Evolutionary conservation across 2,329 filamentous ascomycete species (phyloP), one percentile per base, ranked within the genome.

Genomic region (Nectriaceae sp.): DNA sequence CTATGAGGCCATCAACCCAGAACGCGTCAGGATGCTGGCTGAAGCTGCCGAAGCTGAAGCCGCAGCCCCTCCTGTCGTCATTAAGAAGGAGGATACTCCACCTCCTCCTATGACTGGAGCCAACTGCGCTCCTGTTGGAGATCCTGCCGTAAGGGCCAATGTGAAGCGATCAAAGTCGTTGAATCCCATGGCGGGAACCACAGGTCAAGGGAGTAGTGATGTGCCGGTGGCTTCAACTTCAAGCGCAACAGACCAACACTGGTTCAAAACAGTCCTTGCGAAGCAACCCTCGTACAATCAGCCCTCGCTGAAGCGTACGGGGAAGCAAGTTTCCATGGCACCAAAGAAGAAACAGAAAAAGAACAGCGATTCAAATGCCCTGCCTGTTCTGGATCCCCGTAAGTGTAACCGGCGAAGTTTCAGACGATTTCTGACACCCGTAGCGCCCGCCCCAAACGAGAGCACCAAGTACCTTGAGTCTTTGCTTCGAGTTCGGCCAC

Each of bases 11-110:
- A 61, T 65, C 56, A 65, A 66, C 38, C 65, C 63, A 22, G 60
- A 64, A 47, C 59, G 64, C 13, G 55, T 40, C 5, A 44, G 40
- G 37, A 63, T 63, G 61, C 54, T 65, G 26, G 33, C 49, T 10
- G 42, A 55, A 10, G 53, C 41, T 35, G 53, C 54, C 11, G 40
- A 36, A 21, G 57, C 47, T 18, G 53, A 51, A 26, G 21, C 41
- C 37, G 31, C 35, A 5, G 38, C 11, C 26, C 44, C 41, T 1
- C 21, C 43, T 8, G 24, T 15, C 15, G 21, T 35, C 5, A 11
- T 53, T 13, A 57, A 59, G 46, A 19, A 31, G 13, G 48, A 59
- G 22, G 40, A 40, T 18, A 19, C 19, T 19, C 22, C 40, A 4
- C 49, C 42, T 16, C 38, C 42, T n/a, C 35, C 39, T 18, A 47